Percentiles rank a stretch among this genome's conserved stretches.
Evolutionary conservation across 2,329 filamentous ascomycete species (phyloP).

Genomic region (Zasmidium cellare): DNA sequence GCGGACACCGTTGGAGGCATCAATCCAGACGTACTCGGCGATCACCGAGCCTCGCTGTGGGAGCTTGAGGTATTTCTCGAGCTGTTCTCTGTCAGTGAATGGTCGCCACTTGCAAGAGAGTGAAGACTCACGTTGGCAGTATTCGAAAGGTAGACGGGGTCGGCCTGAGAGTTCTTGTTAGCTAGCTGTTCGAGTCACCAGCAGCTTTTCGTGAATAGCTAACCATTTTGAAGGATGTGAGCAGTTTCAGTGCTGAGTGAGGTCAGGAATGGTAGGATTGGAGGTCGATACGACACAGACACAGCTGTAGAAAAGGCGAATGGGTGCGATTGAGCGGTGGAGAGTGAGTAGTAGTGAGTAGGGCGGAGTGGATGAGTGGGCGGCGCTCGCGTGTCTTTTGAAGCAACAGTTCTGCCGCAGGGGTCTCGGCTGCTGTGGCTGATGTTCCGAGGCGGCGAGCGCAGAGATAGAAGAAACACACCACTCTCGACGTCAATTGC

Average conservation of each 20-base stretch:
- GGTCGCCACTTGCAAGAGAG: conserved; percentile 5
- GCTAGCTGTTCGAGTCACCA: conserved; percentile 1
- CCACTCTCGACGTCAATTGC: neutral
- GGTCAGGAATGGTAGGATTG: neutral
- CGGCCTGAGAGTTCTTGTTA: conserved; percentile 21
- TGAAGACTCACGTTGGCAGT: conserved; percentile 46
- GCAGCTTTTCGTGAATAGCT: conserved; percentile 5
- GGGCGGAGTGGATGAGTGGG: neutral
- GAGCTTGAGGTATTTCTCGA: conserved; percentile 88
- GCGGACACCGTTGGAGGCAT: conserved; percentile 76
- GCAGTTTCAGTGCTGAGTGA: neutral
- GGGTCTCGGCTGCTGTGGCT: neutral
- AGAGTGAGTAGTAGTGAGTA: neutral
- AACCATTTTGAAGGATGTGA: conserved; percentile 4
- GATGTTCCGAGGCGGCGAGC: neutral
- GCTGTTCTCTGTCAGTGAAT: conserved; percentile 52
- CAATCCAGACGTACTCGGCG: conserved; percentile 97
- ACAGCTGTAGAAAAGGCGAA: neutral
- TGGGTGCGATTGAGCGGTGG: neutral
- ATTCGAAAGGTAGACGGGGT: conserved; percentile 42
- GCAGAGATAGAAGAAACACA: neutral
- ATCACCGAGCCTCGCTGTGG: conserved; percentile 87
- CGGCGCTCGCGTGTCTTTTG: neutral
- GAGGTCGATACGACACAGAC: too few relatives aligned
- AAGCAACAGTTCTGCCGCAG: conserved; percentile 6